Base-by-base conservation (phyloP, 257 asterid genomes). In the Catharanthus roseus region DNA sequence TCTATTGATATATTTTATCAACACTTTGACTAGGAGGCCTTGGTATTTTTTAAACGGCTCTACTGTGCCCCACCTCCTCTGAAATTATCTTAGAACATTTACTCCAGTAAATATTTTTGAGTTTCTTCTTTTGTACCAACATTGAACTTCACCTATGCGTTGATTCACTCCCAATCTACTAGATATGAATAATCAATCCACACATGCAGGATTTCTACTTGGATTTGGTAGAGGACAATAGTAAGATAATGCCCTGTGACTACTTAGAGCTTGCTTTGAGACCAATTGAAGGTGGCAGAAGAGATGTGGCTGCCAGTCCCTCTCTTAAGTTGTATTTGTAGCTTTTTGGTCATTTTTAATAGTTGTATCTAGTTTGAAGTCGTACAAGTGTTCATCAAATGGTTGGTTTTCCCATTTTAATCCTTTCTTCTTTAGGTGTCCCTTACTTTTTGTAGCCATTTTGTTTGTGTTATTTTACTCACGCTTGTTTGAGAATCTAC, bases 181-280 rank as follows among this genome's bases (percentile, higher is more conserved):
- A n/a, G n/a, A n/a, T 19, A 41, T 75, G 47, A 64, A 67, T 24
- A 65, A 72, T 62, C 49, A 69, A 36, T 72, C 69, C 69, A 34
- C 63, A 56, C 55, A 24, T 73, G 86, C 81, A 95, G 99, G 99
- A 95, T 64, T 95, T 95, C 84, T 95, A 90, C 79, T 83, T 95
- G 73, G 97, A 95, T 68, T 83, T 95, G 83, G 85, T 41, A 70
- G 98, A 92, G 87, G 99, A 90, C 73, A 88, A 90, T 67, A 82
- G 83, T 78, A 92, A 80, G 84, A 95, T 95, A 69, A 90, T 98
- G 33, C 99, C 99, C 16, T 96, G 98, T 68, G 99, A 95, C 85
- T 95, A 95, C 88, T 87, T 95, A n/a, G 99, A 95, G 86, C 82
- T 87, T 66, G 99, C 98, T 65, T 62, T 95, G 74, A 85, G 89